Evolutionary conservation across 2,329 filamentous ascomycete species (phyloP).

Genomic region (Fusarium mundagurra): DNA sequence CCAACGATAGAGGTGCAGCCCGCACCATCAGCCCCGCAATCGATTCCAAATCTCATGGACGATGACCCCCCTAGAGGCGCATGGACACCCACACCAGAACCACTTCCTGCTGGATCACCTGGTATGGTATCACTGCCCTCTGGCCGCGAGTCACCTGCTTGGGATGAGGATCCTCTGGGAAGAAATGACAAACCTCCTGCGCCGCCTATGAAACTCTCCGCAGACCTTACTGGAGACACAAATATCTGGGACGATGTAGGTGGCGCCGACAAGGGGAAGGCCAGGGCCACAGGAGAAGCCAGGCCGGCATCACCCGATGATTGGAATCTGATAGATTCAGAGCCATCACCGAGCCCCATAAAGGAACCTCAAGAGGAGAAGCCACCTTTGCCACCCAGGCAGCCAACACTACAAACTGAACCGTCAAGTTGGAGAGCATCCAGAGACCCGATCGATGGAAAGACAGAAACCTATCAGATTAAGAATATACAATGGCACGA

Average conservation of each 20-base stretch:
- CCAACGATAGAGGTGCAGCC: conserved; percentile 38
- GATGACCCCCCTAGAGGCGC: conserved; percentile 43
- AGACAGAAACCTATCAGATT: conserved; percentile 86
- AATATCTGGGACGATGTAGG: conserved; percentile 63
- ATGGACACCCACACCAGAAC: conserved; percentile 45
- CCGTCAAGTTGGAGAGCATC: conserved; percentile 51
- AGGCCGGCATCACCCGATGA: conserved; percentile 51
- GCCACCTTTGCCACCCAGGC: conserved; percentile 53
- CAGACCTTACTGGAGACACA: conserved; percentile 53
- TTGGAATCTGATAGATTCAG: conserved; percentile 63
- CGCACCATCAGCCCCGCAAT: conserved; percentile 14
- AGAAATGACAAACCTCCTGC: conserved; percentile 40
- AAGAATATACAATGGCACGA: conserved; percentile 92
- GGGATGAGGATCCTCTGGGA: conserved; percentile 51
- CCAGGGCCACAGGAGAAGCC: conserved; percentile 41
- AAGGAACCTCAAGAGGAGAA: conserved; percentile 27
- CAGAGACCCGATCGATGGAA: conserved; percentile 55
- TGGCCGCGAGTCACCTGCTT: conserved; percentile 50
- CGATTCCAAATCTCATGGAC: conserved; percentile 29
- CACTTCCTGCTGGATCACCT: conserved; percentile 43
- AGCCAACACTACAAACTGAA: conserved; percentile 33
- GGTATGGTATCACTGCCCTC: conserved; percentile 51
- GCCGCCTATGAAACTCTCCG: conserved; percentile 41
- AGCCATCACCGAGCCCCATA: conserved; percentile 41
- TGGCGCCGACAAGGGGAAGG: conserved; percentile 54